Conservation (phyloP, 768 basidiomycete species). For the Amanita subjunquillea region DNA sequence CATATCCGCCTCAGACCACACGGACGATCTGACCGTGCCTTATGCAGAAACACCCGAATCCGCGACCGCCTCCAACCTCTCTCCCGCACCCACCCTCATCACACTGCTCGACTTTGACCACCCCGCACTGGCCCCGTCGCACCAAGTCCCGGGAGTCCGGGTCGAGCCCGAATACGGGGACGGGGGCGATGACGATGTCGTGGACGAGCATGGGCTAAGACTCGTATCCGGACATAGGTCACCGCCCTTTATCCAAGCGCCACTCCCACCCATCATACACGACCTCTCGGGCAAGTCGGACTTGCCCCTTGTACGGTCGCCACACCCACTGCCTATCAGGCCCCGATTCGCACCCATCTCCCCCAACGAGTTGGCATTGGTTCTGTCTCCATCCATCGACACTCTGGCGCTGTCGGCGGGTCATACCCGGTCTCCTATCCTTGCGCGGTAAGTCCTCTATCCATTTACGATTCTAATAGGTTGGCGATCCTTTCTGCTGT, state of each 20-base stretch:
- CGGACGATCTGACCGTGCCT: not conserved
- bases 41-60: not conserved
- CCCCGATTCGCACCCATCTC: slow-evolving; percentile 8
- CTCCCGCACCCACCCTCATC: slow-evolving; percentile 1
- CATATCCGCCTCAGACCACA: not conserved
- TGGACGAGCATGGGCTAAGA: no score
- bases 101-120: slow-evolving; percentile 2
- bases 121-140: not conserved
- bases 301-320: not conserved
- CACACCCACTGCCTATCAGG: slow-evolving; percentile 16
- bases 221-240: slow-evolving; percentile 11
- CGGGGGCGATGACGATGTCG: no score
- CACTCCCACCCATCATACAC: slow-evolving; percentile 7
- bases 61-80: not conserved
- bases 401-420: slow-evolving; percentile 3
- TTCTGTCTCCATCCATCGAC: not conserved
- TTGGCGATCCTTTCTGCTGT: no score
- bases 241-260: slow-evolving; percentile 20
- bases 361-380: not conserved
- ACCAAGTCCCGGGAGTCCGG: not conserved
- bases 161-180: not conserved
- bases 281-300: not conserved
- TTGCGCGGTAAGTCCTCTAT: slow-evolving; percentile 13
- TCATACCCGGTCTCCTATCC: slow-evolving; percentile 11
- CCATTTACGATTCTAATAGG: not conserved